Conservation (phyloP, 139 green algal genomes). For the Axilococcus clingmanii region DNA sequence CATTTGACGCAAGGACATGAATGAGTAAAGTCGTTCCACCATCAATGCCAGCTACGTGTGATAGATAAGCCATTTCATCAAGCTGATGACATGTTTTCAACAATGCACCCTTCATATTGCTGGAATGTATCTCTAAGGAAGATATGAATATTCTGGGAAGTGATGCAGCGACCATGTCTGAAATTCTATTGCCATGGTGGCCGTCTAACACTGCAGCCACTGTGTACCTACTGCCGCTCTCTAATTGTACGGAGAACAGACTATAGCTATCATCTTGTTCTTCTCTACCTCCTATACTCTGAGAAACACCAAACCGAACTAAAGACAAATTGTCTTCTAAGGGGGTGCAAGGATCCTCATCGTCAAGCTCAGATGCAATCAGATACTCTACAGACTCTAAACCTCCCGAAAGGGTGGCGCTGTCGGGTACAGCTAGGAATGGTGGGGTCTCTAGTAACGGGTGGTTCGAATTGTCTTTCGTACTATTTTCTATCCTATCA, state of each 20-base stretch:
- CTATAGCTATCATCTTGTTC: constrained; percentile 11
- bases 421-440: too few relatives aligned
- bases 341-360: too few relatives aligned
- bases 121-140: not conserved
- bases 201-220: constrained; percentile 17
- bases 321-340: too few relatives aligned
- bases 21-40: constrained; percentile 27
- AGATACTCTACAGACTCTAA: too few relatives aligned
- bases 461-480: too few relatives aligned
- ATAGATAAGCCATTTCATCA: constrained; percentile 15
- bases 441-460: too few relatives aligned
- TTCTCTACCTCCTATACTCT: not conserved
- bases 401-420: too few relatives aligned
- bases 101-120: constrained; percentile 6
- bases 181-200: constrained; percentile 18
- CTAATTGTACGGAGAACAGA: constrained; percentile 3
- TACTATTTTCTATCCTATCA: too few relatives aligned
- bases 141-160: not conserved
- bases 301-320: constrained; percentile 5
- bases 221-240: not conserved
- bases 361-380: too few relatives aligned
- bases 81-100: constrained; percentile 2
- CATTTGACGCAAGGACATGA: constrained; percentile 1
- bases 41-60: constrained; percentile 2
- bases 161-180: constrained; percentile 11